Conservation (phyloP, 2,329 filamentous ascomycete genomes). For the Mollisiaceae sp. region DNA sequence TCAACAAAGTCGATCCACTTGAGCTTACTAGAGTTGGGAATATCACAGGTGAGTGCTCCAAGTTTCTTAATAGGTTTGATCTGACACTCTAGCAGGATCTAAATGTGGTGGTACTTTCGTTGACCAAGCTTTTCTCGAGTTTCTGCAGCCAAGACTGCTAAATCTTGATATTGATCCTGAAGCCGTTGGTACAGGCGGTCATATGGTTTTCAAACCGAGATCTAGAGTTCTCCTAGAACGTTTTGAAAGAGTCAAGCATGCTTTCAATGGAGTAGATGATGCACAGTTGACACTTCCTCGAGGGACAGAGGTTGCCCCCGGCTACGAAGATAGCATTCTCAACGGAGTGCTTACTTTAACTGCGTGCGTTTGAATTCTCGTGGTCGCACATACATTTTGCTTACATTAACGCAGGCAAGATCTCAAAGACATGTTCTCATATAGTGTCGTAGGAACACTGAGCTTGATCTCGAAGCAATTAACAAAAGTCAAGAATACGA, state of each 20-base stretch:
- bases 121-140: slow-evolving; percentile 17
- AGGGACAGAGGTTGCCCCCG: background rate
- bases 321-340: slow-evolving; percentile 10
- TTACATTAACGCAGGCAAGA: slow-evolving; percentile 8
- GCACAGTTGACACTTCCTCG: background rate
- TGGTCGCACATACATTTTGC: background rate
- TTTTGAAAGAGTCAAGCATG: slow-evolving; percentile 16
- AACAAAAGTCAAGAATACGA: background rate
- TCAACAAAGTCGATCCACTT: slow-evolving; percentile 13
- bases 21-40: slow-evolving; percentile 6
- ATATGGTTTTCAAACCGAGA: slow-evolving; percentile 6
- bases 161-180: slow-evolving; percentile 3
- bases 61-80: background rate
- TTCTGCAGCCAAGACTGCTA: background rate
- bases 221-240: slow-evolving; percentile 10
- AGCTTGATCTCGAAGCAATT: slow-evolving; percentile 8
- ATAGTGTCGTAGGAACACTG: slow-evolving; percentile 6
- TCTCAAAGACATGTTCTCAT: slow-evolving; percentile 11
- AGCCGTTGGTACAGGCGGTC: slow-evolving; percentile 12
- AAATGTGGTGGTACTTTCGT: slow-evolving; percentile 18
- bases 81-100: background rate
- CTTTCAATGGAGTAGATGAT: slow-evolving; percentile 8
- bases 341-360: slow-evolving; percentile 11
- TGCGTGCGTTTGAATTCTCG: background rate
- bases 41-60: slow-evolving; percentile 9